A percentile compares a stretch with the other conserved stretches of the same genome.
These are phyloP conservation scores for Avena insularis DNA, from an alignment of 176 grass and related monocot genomes.

Conservation along the genomic window DNA sequence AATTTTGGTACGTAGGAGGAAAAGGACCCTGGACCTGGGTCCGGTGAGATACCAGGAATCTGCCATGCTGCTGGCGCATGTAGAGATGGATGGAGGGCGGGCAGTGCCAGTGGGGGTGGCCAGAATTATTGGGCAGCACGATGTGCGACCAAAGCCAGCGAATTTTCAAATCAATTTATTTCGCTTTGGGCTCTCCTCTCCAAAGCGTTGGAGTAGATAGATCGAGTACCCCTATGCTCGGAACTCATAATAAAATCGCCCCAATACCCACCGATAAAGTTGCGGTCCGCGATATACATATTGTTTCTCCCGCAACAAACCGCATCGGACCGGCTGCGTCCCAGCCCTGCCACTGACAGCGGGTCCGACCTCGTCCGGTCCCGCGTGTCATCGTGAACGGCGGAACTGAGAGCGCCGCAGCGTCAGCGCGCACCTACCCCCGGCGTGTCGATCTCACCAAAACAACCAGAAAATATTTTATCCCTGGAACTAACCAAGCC, in stretches of 20 bases:
- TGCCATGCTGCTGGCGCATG: background rate
- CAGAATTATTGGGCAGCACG: background rate
- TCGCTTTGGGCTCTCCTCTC: background rate
- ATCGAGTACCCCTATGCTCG: conserved; percentile 1
- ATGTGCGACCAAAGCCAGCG: background rate
- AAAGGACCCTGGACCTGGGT: conserved; percentile 13
- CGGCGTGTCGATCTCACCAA: background rate
- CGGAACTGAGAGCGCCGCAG: background rate
- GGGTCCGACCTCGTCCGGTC: rapidly evolving
- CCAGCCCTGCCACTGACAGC: rapidly evolving
- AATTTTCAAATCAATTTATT: background rate
- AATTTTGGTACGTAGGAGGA: background rate
- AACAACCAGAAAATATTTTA: background rate
- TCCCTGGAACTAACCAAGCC: background rate
- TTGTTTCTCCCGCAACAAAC: background rate
- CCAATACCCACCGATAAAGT: background rate
- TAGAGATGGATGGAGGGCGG: background rate
- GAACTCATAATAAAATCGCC: conserved; percentile 46
- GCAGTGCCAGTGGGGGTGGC: background rate
- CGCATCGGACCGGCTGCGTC: rapidly evolving
- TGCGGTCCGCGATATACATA: background rate
- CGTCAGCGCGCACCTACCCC: background rate
- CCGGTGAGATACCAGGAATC: conserved; percentile 30
- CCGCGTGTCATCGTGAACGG: background rate
- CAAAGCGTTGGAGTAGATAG: background rate